phyloP scores from a whole-genome alignment of 2,329 filamentous ascomycete genomes.

The Beauveria australis region DNA sequence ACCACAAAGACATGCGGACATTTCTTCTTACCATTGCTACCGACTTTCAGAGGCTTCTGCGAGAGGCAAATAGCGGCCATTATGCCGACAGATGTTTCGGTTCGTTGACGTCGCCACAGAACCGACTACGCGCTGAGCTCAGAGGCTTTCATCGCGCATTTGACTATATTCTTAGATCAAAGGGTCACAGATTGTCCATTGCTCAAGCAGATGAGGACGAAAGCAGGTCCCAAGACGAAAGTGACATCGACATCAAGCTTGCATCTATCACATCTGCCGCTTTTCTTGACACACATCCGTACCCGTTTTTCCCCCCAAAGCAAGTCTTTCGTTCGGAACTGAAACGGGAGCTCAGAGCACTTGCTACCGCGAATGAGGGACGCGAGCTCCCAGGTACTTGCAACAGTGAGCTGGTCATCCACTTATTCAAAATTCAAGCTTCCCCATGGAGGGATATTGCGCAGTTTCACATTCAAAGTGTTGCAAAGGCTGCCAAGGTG shows the following conservation, averaged over 20 bases:
- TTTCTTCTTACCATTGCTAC: constrained; percentile 29
- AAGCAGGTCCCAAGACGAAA: too few species aligned
- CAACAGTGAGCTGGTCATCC: constrained; percentile 26
- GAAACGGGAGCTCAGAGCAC: neutral
- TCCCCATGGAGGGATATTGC: constrained; percentile 32
- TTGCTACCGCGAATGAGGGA: constrained; percentile 30
- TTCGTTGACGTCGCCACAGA: neutral
- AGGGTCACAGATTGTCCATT: neutral
- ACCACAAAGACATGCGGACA: constrained; percentile 19
- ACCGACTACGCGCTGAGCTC: constrained; percentile 21
- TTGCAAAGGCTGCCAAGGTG: constrained; percentile 20
- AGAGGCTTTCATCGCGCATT: constrained; percentile 25
- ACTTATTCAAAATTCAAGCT: constrained; percentile 32
- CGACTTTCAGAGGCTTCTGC: constrained; percentile 26
- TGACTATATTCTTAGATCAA: constrained; percentile 6
- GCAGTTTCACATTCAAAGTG: constrained; percentile 24
- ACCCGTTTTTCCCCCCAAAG: neutral
- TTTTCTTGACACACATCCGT: neutral
- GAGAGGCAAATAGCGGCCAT: constrained; percentile 21
- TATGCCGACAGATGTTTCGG: constrained; percentile 19
- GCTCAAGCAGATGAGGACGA: too few species aligned
- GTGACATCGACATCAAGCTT: neutral
- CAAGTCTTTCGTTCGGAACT: neutral
- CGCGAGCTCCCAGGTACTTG: constrained; percentile 30
- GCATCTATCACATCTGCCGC: neutral